phyloP scores from a whole-genome alignment of 2,329 filamentous ascomycete species.

The Dothistroma septosporum region DNA sequence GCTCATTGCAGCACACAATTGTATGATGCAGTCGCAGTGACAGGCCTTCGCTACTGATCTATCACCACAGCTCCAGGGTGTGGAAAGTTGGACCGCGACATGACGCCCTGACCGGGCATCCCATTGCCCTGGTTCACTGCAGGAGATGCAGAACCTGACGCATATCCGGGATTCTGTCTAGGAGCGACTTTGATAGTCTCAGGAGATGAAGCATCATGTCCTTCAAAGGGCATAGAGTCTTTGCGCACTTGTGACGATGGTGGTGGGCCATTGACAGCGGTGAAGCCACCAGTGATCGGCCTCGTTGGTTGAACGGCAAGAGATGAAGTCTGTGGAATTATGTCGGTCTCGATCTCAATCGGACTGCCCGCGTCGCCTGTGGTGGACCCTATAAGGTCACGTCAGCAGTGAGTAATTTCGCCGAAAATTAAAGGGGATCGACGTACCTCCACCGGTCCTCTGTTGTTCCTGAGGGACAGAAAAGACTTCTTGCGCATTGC shows the following conservation, averaged over 20 bases:
- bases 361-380: constrained; percentile 4
- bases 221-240: background rate
- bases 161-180: background rate
- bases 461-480: background rate
- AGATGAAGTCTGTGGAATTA: background rate
- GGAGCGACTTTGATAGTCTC: constrained; percentile 12
- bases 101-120: background rate
- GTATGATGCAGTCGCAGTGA: background rate
- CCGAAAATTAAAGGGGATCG: background rate
- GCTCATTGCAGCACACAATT: background rate
- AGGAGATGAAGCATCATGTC: constrained; percentile 1
- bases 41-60: background rate
- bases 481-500: background rate
- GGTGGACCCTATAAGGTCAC: background rate
- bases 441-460: background rate
- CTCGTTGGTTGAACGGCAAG: background rate
- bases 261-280: constrained; percentile 5
- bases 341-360: constrained; percentile 7
- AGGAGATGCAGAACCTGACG: constrained; percentile 6
- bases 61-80: constrained; percentile 6
- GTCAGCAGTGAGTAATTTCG: background rate
- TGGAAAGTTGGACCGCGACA: constrained; percentile 5
- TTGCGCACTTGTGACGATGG: background rate
- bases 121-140: background rate
- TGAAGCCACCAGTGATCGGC: constrained; percentile 1